phyloP scores from a whole-genome alignment of 805 yeast genomes.

The Wickerhamiella sergipiensis region DNA sequence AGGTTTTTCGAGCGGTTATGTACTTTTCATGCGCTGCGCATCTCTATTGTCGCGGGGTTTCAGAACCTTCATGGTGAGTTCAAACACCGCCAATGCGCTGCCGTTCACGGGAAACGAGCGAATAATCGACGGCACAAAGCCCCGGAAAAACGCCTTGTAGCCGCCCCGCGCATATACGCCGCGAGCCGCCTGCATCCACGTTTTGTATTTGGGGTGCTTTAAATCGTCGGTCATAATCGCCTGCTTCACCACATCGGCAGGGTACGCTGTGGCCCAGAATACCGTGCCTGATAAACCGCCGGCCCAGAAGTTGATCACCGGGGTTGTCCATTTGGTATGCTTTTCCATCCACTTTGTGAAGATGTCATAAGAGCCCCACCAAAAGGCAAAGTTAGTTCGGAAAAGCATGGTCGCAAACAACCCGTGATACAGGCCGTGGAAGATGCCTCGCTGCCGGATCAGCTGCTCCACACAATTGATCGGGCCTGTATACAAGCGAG shows the following conservation, averaged over 20 bases:
- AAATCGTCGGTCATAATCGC: constrained; percentile 71
- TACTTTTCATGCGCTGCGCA: not conserved
- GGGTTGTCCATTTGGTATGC: constrained; percentile 49
- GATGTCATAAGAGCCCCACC: constrained; percentile 90
- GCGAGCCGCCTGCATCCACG: constrained; percentile 59
- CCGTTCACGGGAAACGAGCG: constrained; percentile 91
- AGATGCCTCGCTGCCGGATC: constrained; percentile 40
- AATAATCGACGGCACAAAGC: constrained; percentile 62
- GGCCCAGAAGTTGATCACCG: constrained; percentile 77
- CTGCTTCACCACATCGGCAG: constrained; percentile 79
- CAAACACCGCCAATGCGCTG: constrained; percentile 82
- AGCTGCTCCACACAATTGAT: constrained; percentile 42
- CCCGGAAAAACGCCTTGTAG: constrained; percentile 57
- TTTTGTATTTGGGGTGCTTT: constrained; percentile 52
- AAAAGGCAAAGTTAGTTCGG: constrained; percentile 71
- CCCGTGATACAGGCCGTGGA: constrained; percentile 64
- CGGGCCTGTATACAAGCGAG: constrained; percentile 63
- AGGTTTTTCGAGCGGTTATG: not conserved
- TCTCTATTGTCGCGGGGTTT: constrained; percentile 1
- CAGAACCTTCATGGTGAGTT: constrained; percentile 51
- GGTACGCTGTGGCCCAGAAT: constrained; percentile 83
- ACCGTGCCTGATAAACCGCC: constrained; percentile 74
- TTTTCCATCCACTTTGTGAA: constrained; percentile 55
- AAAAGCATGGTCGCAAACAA: constrained; percentile 75
- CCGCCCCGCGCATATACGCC: constrained; percentile 51